Evolutionary conservation across 2,329 filamentous ascomycete species (phyloP).

Genomic region (Pseudovirgaria hyperparasitica): DNA sequence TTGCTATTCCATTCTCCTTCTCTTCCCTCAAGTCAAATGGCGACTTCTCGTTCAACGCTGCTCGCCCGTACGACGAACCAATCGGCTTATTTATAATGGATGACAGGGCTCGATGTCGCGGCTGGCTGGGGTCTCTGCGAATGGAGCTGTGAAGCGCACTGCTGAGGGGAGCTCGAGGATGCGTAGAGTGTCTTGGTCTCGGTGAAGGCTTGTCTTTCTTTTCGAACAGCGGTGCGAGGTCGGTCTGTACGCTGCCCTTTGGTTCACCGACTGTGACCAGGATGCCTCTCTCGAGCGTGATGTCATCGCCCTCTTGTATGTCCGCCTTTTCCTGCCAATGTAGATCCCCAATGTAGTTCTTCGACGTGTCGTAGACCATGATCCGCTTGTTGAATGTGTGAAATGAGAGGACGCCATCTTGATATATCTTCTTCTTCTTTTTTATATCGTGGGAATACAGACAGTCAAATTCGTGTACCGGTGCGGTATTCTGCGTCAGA

Average conservation of each 20-base stretch:
- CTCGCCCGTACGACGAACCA: slow-evolving; percentile 37
- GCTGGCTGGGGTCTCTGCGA: slow-evolving; percentile 7
- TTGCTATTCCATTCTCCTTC: slow-evolving; percentile 8
- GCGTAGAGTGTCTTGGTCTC: slow-evolving; percentile 9
- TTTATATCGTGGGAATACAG: slow-evolving; percentile 77
- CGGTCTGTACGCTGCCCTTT: slow-evolving; percentile 61
- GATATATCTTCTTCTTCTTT: slow-evolving; percentile 84
- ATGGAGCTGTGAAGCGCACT: slow-evolving; percentile 26
- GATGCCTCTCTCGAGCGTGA: slow-evolving; percentile 63
- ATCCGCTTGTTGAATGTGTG: slow-evolving; percentile 84
- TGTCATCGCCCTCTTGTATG: slow-evolving; percentile 71
- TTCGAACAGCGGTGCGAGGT: slow-evolving; percentile 62
- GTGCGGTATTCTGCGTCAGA: slow-evolving; percentile 51
- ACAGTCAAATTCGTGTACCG: slow-evolving; percentile 71
- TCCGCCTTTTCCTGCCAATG: slow-evolving; percentile 61
- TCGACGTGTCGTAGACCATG: slow-evolving; percentile 77
- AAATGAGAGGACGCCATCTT: slow-evolving; percentile 77
- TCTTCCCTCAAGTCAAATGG: slow-evolving; percentile 46
- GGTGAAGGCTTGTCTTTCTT: slow-evolving; percentile 42
- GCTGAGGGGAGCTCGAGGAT: slow-evolving; percentile 4
- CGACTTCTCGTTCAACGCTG: slow-evolving; percentile 43
- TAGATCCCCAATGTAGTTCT: slow-evolving; percentile 71
- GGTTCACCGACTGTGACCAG: slow-evolving; percentile 72
- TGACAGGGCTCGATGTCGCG: slow-evolving; percentile 13
- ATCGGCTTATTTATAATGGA: slow-evolving; percentile 7